Conservation (phyloP, 805 yeast genomes). For the Candida cerambycidarum region DNA sequence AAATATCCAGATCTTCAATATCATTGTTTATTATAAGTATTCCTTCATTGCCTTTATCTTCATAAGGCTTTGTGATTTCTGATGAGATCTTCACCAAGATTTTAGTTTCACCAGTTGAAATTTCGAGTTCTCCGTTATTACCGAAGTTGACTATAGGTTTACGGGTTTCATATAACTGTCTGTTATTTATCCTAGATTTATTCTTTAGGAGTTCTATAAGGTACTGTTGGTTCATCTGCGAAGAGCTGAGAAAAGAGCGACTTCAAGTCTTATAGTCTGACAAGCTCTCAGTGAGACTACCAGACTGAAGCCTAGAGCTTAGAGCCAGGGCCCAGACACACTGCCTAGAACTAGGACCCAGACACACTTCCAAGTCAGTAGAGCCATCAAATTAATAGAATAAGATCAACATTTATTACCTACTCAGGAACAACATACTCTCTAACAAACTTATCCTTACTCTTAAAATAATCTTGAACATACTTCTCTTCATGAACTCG, state of each 20-base stretch:
- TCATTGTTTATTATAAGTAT: constrained; percentile 81
- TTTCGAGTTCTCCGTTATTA: constrained; percentile 73
- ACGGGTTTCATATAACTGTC: constrained; percentile 64
- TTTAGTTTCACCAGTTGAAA: constrained; percentile 70
- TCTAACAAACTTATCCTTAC: neutral
- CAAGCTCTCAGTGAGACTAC: too few species aligned
- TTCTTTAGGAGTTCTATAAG: constrained; percentile 61
- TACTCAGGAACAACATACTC: neutral
- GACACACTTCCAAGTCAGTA: too few species aligned
- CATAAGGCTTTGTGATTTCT: constrained; percentile 74
- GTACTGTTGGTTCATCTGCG: constrained; percentile 43
- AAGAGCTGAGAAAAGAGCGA: neutral
- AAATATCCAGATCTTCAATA: constrained; percentile 67
- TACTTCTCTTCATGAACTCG: constrained; percentile 2
- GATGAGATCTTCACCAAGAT: constrained; percentile 74
- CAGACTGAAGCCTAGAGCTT: too few species aligned
- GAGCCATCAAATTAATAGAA: too few species aligned
- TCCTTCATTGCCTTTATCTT: constrained; percentile 94
- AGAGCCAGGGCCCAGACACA: too few species aligned
- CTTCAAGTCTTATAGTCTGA: too few species aligned
- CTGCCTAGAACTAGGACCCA: too few species aligned
- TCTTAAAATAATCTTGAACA: constrained; percentile 4
- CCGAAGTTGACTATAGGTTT: constrained; percentile 46
- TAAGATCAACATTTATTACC: too few species aligned
- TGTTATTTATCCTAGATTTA: constrained; percentile 66